Base-by-base conservation (phyloP, 306 rosid species). In the Castanea crenata region DNA sequence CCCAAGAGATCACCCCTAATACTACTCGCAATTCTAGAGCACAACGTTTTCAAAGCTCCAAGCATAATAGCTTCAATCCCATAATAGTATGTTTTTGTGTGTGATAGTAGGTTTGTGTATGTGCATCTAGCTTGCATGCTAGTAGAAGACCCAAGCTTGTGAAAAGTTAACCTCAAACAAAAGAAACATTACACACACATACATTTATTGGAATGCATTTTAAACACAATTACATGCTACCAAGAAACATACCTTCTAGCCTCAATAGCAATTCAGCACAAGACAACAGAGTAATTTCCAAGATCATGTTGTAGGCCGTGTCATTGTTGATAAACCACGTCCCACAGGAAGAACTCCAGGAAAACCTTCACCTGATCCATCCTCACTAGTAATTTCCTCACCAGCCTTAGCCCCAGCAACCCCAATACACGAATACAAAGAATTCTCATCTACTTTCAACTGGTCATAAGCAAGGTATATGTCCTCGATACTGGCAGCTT, bases 281-380 rank as follows among this genome's bases (percentile, higher is more conserved):
- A 38, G 54, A 67, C 51, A 35, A 46, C 72, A 9, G 72, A 67
- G 72, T 67, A 27, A 57, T 79, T 61, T 80, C 67, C 41, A 73
- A 56, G 74, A 71, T 92, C 85, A 95, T 83, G 98, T 89, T 46
- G 98, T 95, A 56, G 98, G 99, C 63, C 98, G 83, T 29, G 99
- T 93, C 97, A 95, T 91, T 34, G 99, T 93, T 31, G 99, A 93
- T 87, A 93, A 90, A 79, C 98, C 99, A 23, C 98, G 97, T 46
- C 99, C 98, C 77, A 86, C 69, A 0, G 98, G 98, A 76, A 88
- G 71, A 74, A 91, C 86, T 34, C 98, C 98, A 18, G 92, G 93
- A 84, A 87, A 87, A 75, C 87, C 92, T 74, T 86, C 96, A 55
- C 69, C 90, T 1, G 83, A 74, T 81, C 82, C 91, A 78, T 85